phyloP scores from a whole-genome alignment of 441 rosid species.

The Kokia cookei region DNA sequence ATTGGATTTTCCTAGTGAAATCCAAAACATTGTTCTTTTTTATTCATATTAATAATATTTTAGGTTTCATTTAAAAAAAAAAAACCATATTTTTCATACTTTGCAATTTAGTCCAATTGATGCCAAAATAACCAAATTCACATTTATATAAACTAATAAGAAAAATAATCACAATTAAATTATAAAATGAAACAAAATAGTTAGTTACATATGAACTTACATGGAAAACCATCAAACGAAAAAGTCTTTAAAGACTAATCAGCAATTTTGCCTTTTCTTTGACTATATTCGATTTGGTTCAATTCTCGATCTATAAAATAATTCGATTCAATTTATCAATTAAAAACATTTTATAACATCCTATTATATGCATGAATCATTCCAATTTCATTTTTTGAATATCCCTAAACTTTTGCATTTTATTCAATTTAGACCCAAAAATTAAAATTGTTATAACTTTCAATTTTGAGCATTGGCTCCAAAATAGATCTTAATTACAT shows the following conservation, averaged over 20 bases:
- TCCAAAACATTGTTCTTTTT: too few species aligned
- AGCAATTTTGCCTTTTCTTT: not conserved
- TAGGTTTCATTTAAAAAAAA: too few species aligned
- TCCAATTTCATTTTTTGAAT: not conserved
- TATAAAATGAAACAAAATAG: not conserved
- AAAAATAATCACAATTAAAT: too few species aligned
- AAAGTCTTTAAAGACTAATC: not conserved
- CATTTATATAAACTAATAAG: not conserved
- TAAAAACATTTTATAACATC: not conserved
- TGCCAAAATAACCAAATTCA: not conserved
- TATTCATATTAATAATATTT: too few species aligned
- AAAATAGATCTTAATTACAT: not conserved
- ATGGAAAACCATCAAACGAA: not conserved
- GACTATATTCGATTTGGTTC: not conserved
- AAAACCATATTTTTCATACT: not conserved
- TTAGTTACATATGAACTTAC: not conserved
- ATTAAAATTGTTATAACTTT: not conserved
- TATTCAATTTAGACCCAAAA: not conserved
- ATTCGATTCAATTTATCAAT: not conserved
- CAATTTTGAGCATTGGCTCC: not conserved
- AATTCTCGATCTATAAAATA: not conserved
- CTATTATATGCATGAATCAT: not conserved
- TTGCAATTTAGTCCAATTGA: not conserved
- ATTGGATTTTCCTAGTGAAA: too few species aligned
- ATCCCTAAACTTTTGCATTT: not conserved